Evolutionary conservation across 805 yeast genomes (phyloP), one percentile per base, ranked within the genome.

Genomic region (Hanseniaspora lindneri): DNA sequence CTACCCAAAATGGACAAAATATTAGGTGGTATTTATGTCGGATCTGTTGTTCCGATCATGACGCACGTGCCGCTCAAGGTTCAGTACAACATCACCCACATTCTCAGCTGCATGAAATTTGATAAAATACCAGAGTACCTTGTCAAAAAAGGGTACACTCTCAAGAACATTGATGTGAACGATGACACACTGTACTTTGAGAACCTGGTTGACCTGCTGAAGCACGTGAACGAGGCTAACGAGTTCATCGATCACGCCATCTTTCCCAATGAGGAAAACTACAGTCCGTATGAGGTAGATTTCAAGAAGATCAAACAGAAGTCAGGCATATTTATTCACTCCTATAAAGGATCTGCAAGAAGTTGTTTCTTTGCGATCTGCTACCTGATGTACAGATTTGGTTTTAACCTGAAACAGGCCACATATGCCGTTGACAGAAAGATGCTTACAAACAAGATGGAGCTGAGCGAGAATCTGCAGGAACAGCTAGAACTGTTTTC

Each of bases 281-380:
- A 60, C 42, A 52, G 55, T 51, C 64, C 67, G 42, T 23, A 56
- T 41, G 52, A 58, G 53, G 59, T 56, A 48, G 51, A 59, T 41
- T 60, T 61, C 47, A 60, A 54, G 50, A 58, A 57, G 21, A 62
- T 56, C 36, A 68, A 60, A 21, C 75, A 75, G 47, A 58, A 62
- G 44, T 40, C 42, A 14, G 67, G 69, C n/a, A 66, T 74, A 1
- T 67, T 77, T 51, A 75, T 82, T 10, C 85, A 82, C 59, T 84
- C 94, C 62, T 84, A 89, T 51, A 96, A 95, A 25, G 98, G 98
- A 1, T 84, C 85, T 25, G 86, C 96, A 1, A 71, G 98, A 54
- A 83, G 95, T 4, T 89, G 83, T 0, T 79, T 96, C 0, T 80
- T 87, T 14, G 79, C 80, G 32, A 77, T 84, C 42, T 94, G 96